phyloP scores from a whole-genome alignment of 805 yeast genomes.

The Candida koratica region DNA sequence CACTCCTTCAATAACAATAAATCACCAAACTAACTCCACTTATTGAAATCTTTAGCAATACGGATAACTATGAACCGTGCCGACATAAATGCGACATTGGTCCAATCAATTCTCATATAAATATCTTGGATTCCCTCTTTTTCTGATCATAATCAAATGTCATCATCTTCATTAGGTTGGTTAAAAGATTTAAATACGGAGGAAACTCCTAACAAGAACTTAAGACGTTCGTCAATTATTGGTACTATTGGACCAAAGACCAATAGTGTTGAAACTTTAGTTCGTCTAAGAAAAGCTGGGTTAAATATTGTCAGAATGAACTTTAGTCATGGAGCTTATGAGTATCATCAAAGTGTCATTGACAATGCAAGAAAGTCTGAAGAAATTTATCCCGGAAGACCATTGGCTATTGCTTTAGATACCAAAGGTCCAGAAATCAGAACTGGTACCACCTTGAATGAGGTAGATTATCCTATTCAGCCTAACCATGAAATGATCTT shows the following conservation, averaged over 20 bases:
- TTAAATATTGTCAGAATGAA: slow-evolving; percentile 97
- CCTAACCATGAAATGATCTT: slow-evolving; percentile 88
- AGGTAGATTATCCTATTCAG: slow-evolving; percentile 74
- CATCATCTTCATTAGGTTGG: slow-evolving; percentile 64
- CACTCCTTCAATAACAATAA: too few relatives aligned
- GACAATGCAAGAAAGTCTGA: slow-evolving; percentile 96
- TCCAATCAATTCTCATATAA: too few relatives aligned
- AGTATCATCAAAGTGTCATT: slow-evolving; percentile 94
- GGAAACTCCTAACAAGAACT: slow-evolving; percentile 70
- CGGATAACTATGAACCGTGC: slow-evolving; percentile 17
- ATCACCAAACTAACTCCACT: too few relatives aligned
- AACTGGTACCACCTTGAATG: slow-evolving; percentile 89
- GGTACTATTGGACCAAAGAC: slow-evolving; percentile 99
- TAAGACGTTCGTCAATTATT: slow-evolving; percentile 93
- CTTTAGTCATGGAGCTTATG: slow-evolving; percentile 97
- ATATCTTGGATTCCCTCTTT: background rate
- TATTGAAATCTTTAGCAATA: too few relatives aligned
- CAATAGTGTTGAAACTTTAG: slow-evolving; percentile 80
- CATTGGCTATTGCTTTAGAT: slow-evolving; percentile 96
- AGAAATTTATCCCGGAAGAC: slow-evolving; percentile 88
- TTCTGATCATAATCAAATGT: slow-evolving; percentile 25
- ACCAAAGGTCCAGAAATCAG: slow-evolving; percentile 99
- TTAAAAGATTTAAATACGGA: slow-evolving; percentile 70
- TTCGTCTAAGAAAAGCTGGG: slow-evolving; percentile 92
- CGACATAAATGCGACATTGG: slow-evolving; percentile 1